phyloP scores from a whole-genome alignment of 2,329 filamentous ascomycete genomes.

The Berkeleyomyces rouxiae region DNA sequence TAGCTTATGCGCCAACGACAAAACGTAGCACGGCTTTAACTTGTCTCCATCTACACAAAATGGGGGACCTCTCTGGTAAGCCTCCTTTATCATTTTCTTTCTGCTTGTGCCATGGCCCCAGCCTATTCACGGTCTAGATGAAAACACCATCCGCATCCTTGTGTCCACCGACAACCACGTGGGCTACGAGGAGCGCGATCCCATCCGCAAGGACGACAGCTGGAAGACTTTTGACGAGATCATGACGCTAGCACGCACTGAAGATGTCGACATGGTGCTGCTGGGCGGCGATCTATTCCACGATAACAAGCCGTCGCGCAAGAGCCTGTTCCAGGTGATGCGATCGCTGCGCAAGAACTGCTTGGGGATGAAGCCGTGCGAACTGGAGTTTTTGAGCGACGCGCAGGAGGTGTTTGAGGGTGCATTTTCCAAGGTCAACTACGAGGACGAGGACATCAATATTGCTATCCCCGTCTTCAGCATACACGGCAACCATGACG shows the following conservation, averaged over 20 bases:
- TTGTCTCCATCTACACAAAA: neutral
- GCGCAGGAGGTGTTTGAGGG: conserved; percentile 80
- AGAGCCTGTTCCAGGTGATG: conserved; percentile 96
- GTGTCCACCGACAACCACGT: conserved; percentile 96
- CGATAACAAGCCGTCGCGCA: conserved; percentile 91
- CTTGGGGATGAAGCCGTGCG: conserved; percentile 85
- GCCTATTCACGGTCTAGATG: conserved; percentile 19
- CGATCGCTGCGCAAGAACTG: conserved; percentile 84
- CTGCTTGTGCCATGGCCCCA: neutral
- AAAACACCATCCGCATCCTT: conserved; percentile 87
- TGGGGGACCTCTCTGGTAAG: neutral
- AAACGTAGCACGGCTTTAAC: neutral
- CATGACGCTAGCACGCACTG: conserved; percentile 68
- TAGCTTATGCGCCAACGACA: neutral
- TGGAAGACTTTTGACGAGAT: conserved; percentile 95
- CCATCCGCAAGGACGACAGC: conserved; percentile 89
- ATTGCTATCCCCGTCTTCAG: conserved; percentile 94
- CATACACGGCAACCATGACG: conserved; percentile 96
- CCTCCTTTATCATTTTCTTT: neutral
- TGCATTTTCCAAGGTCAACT: conserved; percentile 88
- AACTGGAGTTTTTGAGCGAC: conserved; percentile 87
- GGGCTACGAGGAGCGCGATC: conserved; percentile 83
- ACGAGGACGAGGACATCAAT: conserved; percentile 94
- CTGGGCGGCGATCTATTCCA: conserved; percentile 93
- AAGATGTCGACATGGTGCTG: conserved; percentile 94